Conservation (phyloP, 2,329 filamentous ascomycete genomes). For the Scedosporium minutisporum region DNA sequence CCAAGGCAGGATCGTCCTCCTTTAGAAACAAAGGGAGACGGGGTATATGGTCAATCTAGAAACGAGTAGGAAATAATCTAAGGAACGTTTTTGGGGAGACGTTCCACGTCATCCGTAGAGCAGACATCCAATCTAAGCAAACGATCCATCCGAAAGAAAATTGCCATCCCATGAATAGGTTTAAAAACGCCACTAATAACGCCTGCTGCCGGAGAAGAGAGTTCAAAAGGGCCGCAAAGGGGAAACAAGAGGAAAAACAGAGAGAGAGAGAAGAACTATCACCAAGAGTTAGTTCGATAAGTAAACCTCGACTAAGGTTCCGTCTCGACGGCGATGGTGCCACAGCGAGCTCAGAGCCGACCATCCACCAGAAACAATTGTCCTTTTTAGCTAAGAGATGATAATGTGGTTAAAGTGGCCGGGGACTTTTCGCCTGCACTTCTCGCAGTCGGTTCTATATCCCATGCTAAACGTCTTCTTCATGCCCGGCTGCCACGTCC, state of each 20-base stretch:
- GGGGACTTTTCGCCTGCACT: conserved; percentile 63
- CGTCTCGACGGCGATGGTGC: not conserved
- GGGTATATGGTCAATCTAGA: not conserved
- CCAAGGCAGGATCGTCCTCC: not conserved
- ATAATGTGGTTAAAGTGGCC: conserved; percentile 78
- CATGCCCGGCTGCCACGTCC: conserved; percentile 53
- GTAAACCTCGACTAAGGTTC: not conserved
- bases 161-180: not conserved
- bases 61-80: not conserved
- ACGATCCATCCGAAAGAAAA: not conserved
- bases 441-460: conserved; percentile 68
- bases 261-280: not conserved
- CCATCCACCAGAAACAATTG: conserved; percentile 8
- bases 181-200: not conserved
- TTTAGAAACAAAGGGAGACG: not conserved
- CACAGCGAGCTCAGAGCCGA: too few relatives aligned
- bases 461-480: conserved; percentile 70
- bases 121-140: not conserved
- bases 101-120: not conserved
- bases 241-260: not conserved
- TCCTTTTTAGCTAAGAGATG: conserved; percentile 40
- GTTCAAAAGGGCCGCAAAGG: not conserved
- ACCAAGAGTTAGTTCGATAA: not conserved
- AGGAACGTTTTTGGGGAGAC: not conserved
- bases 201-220: not conserved